Conservation (phyloP, 1,139 yeast species). For the Taphrina pruni region DNA sequence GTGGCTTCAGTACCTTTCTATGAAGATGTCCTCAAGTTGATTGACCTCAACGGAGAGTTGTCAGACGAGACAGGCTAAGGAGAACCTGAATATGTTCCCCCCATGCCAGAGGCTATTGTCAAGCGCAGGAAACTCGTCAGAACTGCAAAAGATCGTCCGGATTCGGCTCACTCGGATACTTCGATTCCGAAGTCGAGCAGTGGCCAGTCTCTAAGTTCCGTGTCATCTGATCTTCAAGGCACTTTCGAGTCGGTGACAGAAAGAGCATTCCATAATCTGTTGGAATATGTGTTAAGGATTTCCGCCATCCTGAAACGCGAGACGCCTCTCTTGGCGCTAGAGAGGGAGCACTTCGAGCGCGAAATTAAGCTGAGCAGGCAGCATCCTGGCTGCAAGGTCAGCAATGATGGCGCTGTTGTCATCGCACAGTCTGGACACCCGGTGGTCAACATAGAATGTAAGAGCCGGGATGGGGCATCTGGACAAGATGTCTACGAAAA, state of each 20-base stretch:
- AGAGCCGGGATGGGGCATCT: slow-evolving; percentile 1
- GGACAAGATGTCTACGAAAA: slow-evolving; percentile 6
- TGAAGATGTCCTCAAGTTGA: background rate
- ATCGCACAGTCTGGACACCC: background rate
- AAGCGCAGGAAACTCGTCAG: slow-evolving; percentile 11
- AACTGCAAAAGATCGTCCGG: background rate
- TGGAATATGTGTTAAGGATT: background rate
- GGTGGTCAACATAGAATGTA: background rate
- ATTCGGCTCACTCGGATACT: slow-evolving; percentile 8
- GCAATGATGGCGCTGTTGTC: background rate
- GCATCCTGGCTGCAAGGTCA: slow-evolving; percentile 11
- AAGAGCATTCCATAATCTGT: slow-evolving; percentile 2
- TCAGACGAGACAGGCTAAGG: background rate
- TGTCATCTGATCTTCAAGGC: slow-evolving; percentile 2
- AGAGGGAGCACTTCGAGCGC: background rate
- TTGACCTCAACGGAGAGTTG: background rate
- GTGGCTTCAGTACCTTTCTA: background rate
- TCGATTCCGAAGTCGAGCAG: slow-evolving; percentile 10
- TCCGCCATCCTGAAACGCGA: background rate
- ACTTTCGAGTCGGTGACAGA: slow-evolving; percentile 6
- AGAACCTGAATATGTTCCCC: slow-evolving; percentile 1
- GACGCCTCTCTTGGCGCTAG: background rate
- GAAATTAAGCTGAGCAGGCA: background rate
- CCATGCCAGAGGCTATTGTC: background rate
- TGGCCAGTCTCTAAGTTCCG: slow-evolving; percentile 6